Conservation (phyloP, 768 basidiomycete genomes). For the Calocybe cyanea region DNA sequence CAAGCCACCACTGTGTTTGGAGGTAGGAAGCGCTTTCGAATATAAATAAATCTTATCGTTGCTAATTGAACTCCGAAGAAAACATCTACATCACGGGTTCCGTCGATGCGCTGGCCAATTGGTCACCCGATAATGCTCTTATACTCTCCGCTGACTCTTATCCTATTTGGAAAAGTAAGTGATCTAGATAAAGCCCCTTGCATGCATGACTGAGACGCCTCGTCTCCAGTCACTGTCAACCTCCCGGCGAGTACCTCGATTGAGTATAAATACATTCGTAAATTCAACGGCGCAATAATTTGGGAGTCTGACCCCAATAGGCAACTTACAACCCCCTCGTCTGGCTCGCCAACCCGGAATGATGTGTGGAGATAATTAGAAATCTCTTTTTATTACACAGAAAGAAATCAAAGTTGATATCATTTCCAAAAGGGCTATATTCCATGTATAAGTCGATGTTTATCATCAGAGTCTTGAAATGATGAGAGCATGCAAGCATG, state of each 20-base stretch:
- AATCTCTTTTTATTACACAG: no score
- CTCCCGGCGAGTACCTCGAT: conserved; percentile 51
- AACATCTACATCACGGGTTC: conserved; percentile 68
- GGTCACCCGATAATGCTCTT: conserved; percentile 57
- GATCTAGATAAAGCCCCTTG: neutral
- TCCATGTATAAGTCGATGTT: no score
- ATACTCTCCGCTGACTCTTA: conserved; percentile 52
- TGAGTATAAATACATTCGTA: conserved; percentile 73
- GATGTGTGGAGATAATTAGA: conserved; percentile 39
- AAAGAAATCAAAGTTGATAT: no score
- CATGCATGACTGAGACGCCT: neutral
- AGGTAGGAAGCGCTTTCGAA: conserved; percentile 35
- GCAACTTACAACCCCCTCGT: conserved; percentile 43
- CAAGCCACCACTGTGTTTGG: conserved; percentile 55
- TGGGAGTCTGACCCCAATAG: conserved; percentile 73
- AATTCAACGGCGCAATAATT: conserved; percentile 47
- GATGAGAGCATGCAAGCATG: no score
- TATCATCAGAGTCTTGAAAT: no score
- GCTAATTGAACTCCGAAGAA: conserved; percentile 34
- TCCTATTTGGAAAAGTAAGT: conserved; percentile 66
- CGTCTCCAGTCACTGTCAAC: conserved; percentile 51
- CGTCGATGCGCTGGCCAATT: conserved; percentile 50
- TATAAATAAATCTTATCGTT: neutral
- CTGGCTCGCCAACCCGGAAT: conserved; percentile 31
- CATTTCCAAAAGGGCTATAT: neutral